Percentiles rank a stretch among this genome's conserved stretches.
phyloP scores from a whole-genome alignment of 163 green algal species.

The Picocystis sp. region DNA sequence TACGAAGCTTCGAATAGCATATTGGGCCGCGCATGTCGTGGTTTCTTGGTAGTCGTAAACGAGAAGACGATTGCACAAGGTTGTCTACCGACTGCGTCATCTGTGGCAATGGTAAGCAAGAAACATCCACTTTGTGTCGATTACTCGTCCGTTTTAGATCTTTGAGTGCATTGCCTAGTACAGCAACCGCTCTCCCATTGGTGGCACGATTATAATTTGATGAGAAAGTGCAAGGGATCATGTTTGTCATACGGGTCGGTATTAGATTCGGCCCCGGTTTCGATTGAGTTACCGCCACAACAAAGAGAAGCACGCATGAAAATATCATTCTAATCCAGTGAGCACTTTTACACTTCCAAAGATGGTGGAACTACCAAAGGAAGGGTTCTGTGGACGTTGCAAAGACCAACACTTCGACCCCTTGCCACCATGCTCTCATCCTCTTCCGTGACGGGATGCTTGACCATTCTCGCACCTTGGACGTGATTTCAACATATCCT shows the following conservation, averaged over 20 bases:
- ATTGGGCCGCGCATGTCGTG: too few species aligned
- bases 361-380: constrained; percentile 5
- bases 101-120: too few species aligned
- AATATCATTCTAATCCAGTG: constrained; percentile 4
- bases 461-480: too few species aligned
- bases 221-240: constrained; percentile 11
- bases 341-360: not conserved
- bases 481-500: too few species aligned
- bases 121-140: too few species aligned
- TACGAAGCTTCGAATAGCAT: too few species aligned
- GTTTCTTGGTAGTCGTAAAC: too few species aligned
- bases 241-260: constrained; percentile 6
- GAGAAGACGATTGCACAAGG: too few species aligned
- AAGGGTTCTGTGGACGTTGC: constrained; percentile 7
- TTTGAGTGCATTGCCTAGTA: constrained; percentile 1
- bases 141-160: too few species aligned
- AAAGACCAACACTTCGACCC: not conserved
- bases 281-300: constrained; percentile 7
- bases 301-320: constrained; percentile 9
- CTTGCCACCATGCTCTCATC: too few species aligned
- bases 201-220: constrained; percentile 6
- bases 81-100: too few species aligned
- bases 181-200: constrained; percentile 7
- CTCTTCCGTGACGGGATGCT: too few species aligned
- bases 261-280: constrained; percentile 7